Percentiles rank a stretch among this genome's conserved stretches.
phyloP scores from a whole-genome alignment of 2,329 filamentous ascomycete genomes.

The Penicillium sp. region DNA sequence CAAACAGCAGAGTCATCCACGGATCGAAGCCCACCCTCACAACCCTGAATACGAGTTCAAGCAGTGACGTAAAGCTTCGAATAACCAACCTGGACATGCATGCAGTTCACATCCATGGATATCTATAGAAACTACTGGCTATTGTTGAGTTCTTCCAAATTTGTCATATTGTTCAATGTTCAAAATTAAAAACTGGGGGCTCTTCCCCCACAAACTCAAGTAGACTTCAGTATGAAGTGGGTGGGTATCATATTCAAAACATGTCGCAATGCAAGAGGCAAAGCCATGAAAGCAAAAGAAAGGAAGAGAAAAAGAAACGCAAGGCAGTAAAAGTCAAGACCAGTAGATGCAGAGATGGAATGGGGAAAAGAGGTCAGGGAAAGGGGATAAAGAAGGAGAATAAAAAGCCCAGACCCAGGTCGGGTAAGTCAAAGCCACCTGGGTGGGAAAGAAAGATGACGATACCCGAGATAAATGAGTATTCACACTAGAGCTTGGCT shows the following conservation, averaged over 20 bases:
- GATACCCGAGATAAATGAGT: background rate
- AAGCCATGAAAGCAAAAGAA: slow-evolving; percentile 11
- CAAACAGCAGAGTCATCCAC: no score
- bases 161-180: slow-evolving; percentile 5
- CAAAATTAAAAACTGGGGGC: slow-evolving; percentile 6
- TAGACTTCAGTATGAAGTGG: slow-evolving; percentile 15
- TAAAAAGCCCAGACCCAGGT: background rate
- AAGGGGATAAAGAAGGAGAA: background rate
- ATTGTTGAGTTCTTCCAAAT: background rate
- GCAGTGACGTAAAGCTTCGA: no score
- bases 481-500: slow-evolving; percentile 1
- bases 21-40: no score
- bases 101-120: no score
- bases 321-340: background rate
- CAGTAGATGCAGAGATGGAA: background rate
- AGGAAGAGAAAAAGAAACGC: background rate
- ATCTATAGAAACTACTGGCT: no score
- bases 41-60: no score
- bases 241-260: slow-evolving; percentile 27
- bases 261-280: slow-evolving; percentile 11
- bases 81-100: no score
- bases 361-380: background rate
- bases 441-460: slow-evolving; percentile 4
- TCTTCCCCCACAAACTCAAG: slow-evolving; percentile 1
- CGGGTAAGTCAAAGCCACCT: background rate